Conservation (phyloP, 2,329 filamentous ascomycete species). For the Aureobasidium sp. region DNA sequence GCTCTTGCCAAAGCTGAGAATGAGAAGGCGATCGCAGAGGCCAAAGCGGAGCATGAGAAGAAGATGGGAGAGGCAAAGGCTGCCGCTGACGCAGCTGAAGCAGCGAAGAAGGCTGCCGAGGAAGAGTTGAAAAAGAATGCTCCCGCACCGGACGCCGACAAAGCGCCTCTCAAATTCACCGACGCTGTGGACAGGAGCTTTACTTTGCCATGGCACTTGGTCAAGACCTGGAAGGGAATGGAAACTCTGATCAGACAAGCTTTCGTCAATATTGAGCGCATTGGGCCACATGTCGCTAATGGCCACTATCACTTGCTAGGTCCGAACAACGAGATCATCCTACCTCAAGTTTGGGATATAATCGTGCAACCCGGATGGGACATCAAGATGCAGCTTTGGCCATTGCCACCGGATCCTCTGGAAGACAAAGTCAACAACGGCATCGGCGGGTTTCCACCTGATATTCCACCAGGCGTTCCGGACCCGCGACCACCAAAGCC, state of each 20-base stretch:
- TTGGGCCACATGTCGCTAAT: slow-evolving; percentile 37
- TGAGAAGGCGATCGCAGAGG: slow-evolving; percentile 36
- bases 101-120: slow-evolving; percentile 40
- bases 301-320: slow-evolving; percentile 41
- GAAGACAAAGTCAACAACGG: neutral
- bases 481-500: neutral
- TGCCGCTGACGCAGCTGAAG: slow-evolving; percentile 42
- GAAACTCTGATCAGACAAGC: slow-evolving; percentile 42
- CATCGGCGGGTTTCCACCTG: neutral
- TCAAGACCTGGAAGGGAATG: slow-evolving; percentile 55
- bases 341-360: slow-evolving; percentile 41
- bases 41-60: slow-evolving; percentile 34
- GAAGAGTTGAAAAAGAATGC: slow-evolving; percentile 38
- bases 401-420: slow-evolving; percentile 28
- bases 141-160: slow-evolving; percentile 46
- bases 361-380: slow-evolving; percentile 40
- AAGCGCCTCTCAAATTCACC: slow-evolving; percentile 78
- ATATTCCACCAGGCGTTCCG: neutral
- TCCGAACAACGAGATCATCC: slow-evolving; percentile 40
- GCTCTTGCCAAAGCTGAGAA: slow-evolving; percentile 28
- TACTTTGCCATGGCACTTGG: slow-evolving; percentile 81
- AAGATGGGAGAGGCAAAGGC: slow-evolving; percentile 47
- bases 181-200: slow-evolving; percentile 88
- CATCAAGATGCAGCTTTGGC: slow-evolving; percentile 43
- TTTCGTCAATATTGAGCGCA: slow-evolving; percentile 38